Evolutionary conservation across 1,284 basidiomycete genomes (phyloP), one percentile per base, ranked within the genome.

Genomic region (Malassezia nana): DNA sequence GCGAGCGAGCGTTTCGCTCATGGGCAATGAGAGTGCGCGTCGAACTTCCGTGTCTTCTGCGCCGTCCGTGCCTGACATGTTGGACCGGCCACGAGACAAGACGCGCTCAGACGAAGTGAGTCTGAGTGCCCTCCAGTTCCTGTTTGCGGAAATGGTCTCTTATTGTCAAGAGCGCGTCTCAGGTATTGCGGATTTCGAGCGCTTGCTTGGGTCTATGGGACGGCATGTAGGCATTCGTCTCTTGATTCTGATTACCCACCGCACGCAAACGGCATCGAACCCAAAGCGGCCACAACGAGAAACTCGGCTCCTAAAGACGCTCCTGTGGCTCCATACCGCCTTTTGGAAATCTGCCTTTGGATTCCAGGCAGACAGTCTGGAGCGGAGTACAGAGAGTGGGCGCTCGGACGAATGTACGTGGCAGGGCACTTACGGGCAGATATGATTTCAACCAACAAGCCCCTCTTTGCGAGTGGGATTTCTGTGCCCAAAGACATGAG

Each of bases 381-480:
- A 98, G 76, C 85, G 89, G 76, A 90, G 87, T 66, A 89, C 95
- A 0, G 90, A 95, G 74, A 87, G 44, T 0, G 65, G 60, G 1
- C 39, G 91, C 51, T 83, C 85, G 26, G 91, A 96, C 72, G 92
- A 98, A 78, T 98, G 89, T 87, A 64, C 57, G 84, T 77, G 25
- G 31, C 15, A 25, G 0, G 9, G 20, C 25, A 26, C 47, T 45
- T 4, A 44, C 26, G 16, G n/a, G 44, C 67, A 92, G 90, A 96
- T 76, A 96, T 98, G 94, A 89, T 99, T 62, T 87, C 92, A 57
- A 87, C 94, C 78, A 96, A 99, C 72, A 85, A 89, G 69, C 91
- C 94, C 10, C 81, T 86, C 18, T 81, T 96, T 61, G 90, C 94
- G 51, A 83, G 87, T 60, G 80, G 87, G 65, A 89, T 99, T 58